phyloP scores from a whole-genome alignment of 371 early-diverging fungal genomes.

The Furculomyces boomerangus region DNA sequence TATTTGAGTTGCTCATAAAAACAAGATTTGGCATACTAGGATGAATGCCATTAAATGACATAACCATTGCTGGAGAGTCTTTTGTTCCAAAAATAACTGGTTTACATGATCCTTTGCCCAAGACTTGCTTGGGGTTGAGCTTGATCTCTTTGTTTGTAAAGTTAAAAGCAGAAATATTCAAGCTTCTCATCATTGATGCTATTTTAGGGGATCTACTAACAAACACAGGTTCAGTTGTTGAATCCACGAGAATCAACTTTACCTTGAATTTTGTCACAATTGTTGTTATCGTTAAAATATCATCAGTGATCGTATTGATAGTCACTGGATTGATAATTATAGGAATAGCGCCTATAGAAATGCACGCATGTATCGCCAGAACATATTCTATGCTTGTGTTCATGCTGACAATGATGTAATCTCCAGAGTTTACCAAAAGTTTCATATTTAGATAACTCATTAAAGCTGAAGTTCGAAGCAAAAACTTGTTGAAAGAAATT shows the following conservation, averaged over 20 bases:
- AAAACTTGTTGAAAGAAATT: constrained; percentile 50
- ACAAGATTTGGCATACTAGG: constrained; percentile 31
- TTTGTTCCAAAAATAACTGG: neutral
- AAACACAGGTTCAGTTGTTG: neutral
- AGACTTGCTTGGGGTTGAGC: neutral
- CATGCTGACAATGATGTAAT: constrained; percentile 43
- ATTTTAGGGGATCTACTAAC: neutral
- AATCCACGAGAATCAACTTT: constrained; percentile 37
- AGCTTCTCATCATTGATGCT: neutral
- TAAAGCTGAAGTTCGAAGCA: constrained; percentile 38
- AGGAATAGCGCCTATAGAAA: constrained; percentile 53
- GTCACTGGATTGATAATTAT: constrained; percentile 45
- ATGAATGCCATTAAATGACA: constrained; percentile 18
- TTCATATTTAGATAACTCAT: constrained; percentile 38
- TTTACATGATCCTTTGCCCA: neutral
- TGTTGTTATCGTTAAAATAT: constrained; percentile 36
- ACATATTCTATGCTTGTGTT: constrained; percentile 54
- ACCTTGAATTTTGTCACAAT: constrained; percentile 38
- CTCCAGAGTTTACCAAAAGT: constrained; percentile 31
- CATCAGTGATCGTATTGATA: constrained; percentile 36
- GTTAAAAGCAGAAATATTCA: neutral
- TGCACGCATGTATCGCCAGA: constrained; percentile 56
- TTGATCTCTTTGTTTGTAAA: neutral
- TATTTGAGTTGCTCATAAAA: constrained; percentile 35
- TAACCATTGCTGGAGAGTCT: constrained; percentile 9